phyloP scores from a whole-genome alignment of 2,329 filamentous ascomycete genomes.

The Biscogniauxia sp. region DNA sequence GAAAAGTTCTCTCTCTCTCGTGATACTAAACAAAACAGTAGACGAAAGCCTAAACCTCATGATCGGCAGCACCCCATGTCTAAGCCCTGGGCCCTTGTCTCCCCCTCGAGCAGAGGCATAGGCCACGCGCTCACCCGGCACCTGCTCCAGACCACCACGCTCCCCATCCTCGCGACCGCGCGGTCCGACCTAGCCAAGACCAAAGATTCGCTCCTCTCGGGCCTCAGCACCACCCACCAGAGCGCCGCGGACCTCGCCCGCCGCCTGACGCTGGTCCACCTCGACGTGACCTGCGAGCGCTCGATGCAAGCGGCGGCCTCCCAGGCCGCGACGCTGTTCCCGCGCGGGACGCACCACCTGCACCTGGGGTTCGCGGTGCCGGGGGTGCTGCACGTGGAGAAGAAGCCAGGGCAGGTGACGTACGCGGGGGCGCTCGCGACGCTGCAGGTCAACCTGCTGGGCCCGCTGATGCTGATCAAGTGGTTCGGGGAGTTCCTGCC shows the following conservation, averaged over 20 bases:
- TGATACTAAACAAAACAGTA: background rate
- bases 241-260: conserved; percentile 21
- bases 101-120: conserved; percentile 47
- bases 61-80: conserved; percentile 36
- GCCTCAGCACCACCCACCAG: conserved; percentile 32
- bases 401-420: conserved; percentile 64
- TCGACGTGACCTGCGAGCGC: conserved; percentile 58
- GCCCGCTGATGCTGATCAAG: conserved; percentile 74
- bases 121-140: conserved; percentile 48
- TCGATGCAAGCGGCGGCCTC: conserved; percentile 57
- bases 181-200: conserved; percentile 37
- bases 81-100: conserved; percentile 50
- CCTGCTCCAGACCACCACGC: conserved; percentile 44
- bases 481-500: conserved; percentile 71
- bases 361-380: conserved; percentile 69
- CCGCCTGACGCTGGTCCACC: conserved; percentile 39
- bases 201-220: conserved; percentile 33
- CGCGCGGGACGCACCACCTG: conserved; percentile 52
- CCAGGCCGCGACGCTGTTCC: conserved; percentile 52
- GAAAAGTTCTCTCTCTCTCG: background rate
- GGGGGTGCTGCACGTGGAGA: conserved; percentile 72
- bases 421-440: conserved; percentile 61
- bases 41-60: background rate
- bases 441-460: conserved; percentile 72
- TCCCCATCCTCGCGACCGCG: conserved; percentile 48